Evolutionary conservation across 371 early-diverging fungal species (phyloP).

Genomic region (Rhizopus arrhizus): DNA sequence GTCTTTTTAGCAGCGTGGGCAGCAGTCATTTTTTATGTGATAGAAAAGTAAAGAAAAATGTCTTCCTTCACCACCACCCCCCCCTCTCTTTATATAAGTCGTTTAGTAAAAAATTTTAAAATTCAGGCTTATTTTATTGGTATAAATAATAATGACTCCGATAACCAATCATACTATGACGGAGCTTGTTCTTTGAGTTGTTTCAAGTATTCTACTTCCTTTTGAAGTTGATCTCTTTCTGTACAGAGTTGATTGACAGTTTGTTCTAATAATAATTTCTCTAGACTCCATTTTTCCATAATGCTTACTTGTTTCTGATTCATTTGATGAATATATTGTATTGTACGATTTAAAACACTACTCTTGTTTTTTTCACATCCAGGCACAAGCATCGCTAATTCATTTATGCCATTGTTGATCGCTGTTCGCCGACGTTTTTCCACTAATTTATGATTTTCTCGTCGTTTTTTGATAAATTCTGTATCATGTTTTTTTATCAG

Average conservation of each 20-base stretch:
- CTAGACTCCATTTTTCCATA: constrained; percentile 69
- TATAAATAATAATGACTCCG: too few relatives aligned
- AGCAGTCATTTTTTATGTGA: constrained; percentile 39
- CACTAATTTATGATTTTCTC: constrained; percentile 92
- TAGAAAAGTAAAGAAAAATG: constrained; percentile 20
- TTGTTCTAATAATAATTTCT: constrained; percentile 69
- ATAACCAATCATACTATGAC: too few relatives aligned
- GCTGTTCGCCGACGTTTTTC: constrained; percentile 91
- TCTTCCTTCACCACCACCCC: not conserved
- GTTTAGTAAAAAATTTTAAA: not conserved
- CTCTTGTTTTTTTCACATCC: constrained; percentile 91
- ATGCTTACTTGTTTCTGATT: constrained; percentile 66
- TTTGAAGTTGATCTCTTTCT: not conserved
- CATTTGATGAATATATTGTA: constrained; percentile 78
- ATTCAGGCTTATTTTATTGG: not conserved
- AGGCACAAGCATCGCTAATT: constrained; percentile 82
- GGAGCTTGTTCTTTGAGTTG: not conserved
- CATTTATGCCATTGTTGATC: constrained; percentile 89
- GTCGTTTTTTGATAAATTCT: constrained; percentile 69
- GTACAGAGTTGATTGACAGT: constrained; percentile 44
- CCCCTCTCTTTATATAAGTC: not conserved
- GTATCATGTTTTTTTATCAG: constrained; percentile 67
- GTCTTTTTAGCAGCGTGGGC: constrained; percentile 50
- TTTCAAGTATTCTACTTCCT: constrained; percentile 2
- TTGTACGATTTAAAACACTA: constrained; percentile 78